Evolutionary conservation across 805 yeast genomes (phyloP).

Genomic region (Kregervanrija pseudodelftensis): DNA sequence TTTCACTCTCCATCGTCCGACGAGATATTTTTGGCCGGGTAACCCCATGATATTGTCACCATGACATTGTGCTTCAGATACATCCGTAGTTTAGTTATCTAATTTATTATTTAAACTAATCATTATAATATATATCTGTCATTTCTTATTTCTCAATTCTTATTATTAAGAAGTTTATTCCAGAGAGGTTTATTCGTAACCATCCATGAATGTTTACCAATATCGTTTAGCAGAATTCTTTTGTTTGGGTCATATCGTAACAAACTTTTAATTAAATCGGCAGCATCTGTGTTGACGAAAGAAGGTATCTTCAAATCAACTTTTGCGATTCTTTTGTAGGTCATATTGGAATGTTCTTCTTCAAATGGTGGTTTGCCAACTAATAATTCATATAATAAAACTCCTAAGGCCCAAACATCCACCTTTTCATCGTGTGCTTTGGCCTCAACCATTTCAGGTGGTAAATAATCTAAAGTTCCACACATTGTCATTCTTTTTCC

Average conservation of each 20-base stretch:
- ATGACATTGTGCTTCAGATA: no score
- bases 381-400: slow-evolving; percentile 75
- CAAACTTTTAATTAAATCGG: slow-evolving; percentile 59
- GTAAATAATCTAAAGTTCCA: slow-evolving; percentile 89
- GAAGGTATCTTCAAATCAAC: slow-evolving; percentile 73
- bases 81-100: no score
- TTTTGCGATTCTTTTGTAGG: slow-evolving; percentile 71
- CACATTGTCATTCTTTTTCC: slow-evolving; percentile 71
- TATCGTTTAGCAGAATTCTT: slow-evolving; percentile 54
- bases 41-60: no score
- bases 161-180: slow-evolving; percentile 22
- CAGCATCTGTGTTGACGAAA: slow-evolving; percentile 65
- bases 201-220: slow-evolving; percentile 82
- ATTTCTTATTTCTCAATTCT: no score
- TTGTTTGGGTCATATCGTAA: slow-evolving; percentile 63
- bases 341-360: slow-evolving; percentile 66
- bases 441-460: slow-evolving; percentile 91
- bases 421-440: slow-evolving; percentile 71
- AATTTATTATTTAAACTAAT: not conserved
- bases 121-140: no score
- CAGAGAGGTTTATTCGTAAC: slow-evolving; percentile 54
- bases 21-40: no score
- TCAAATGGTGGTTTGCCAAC: slow-evolving; percentile 93
- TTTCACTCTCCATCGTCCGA: not conserved
- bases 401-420: slow-evolving; percentile 92